Evolutionary conservation across 192 early-diverging fungal species (phyloP), one percentile per base, ranked within the genome.

Genomic region (Umbelopsis sp.): DNA sequence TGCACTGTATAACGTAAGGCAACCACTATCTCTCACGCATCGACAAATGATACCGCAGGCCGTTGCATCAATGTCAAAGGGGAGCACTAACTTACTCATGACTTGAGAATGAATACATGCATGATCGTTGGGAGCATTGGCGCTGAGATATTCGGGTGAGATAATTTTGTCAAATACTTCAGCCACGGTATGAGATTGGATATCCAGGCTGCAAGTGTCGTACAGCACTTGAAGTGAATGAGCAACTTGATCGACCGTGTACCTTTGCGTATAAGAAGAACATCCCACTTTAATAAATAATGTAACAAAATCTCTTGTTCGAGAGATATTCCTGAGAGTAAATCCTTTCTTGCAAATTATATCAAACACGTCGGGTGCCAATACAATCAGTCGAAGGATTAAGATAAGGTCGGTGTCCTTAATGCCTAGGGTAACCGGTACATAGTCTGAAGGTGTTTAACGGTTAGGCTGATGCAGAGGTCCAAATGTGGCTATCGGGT

Each of bases 161-260:
- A 32, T 62, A 31, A 62, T 62, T 34, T 62, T 62, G 16, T 62
- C 56, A 20, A 62, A 62, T 32, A 62, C 56, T n/a, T 62, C 16
- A 62, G 4, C 12, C 12, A 62, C 26, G 11, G 31, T 62, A 17
- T 62, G 56, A 20, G 56, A 31, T 36, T 62, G 56, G 4, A 62
- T 62, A 62, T 62, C 56, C 29, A 62, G 31, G n/a, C 20, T 11
- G 31, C 56, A 62, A n/a, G 26, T 29, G 14, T 62, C 56, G 31
- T 62, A 62, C 20, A 62, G 31, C 1, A 34, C 14, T 32, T 62
- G 56, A 10, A 62, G 20, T 17, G 56, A 26, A 20, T 62, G 56
- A 12, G 56, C 31, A 4, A 62, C 31, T 62, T 62, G 29, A 62
- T 62, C 56, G 20, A 62, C 20, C 4, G 56, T 62, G 26, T 62